Percentiles rank a stretch among this genome's conserved stretches.
These are phyloP conservation scores for Corylus avellana DNA, from an alignment of 306 rosid genomes.

Conservation along the genomic window DNA sequence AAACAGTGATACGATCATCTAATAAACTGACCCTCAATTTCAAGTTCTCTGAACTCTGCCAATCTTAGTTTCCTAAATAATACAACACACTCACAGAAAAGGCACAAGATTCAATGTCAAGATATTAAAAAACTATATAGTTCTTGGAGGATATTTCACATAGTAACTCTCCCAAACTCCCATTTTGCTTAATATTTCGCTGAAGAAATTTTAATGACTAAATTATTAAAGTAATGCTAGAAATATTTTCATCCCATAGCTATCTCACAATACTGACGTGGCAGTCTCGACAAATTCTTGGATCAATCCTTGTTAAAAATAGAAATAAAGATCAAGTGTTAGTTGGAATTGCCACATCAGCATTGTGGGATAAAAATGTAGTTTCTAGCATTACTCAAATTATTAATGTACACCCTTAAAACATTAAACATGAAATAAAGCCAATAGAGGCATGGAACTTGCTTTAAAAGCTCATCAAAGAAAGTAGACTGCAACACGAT, in stretches of 20 bases:
- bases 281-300: too few relatives aligned
- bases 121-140: not conserved
- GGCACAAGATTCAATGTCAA: constrained; percentile 9
- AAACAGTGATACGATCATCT: constrained; percentile 13
- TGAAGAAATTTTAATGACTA: not conserved
- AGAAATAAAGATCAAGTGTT: too few relatives aligned
- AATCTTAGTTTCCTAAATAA: constrained; percentile 7
- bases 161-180: not conserved
- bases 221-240: not conserved
- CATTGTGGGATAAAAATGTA: too few relatives aligned
- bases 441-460: not conserved
- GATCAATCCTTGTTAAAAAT: too few relatives aligned
- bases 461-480: not conserved
- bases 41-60: constrained; percentile 1
- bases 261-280: too few relatives aligned
- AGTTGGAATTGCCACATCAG: too few relatives aligned
- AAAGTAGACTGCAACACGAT: not conserved
- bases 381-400: too few relatives aligned
- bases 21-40: not conserved
- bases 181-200: not conserved
- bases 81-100: not conserved
- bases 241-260: too few relatives aligned
- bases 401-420: not conserved
- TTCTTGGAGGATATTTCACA: not conserved
- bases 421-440: not conserved